Conservation (phyloP, 2,329 filamentous ascomycete species). For the Pyrenochaeta sp. region DNA sequence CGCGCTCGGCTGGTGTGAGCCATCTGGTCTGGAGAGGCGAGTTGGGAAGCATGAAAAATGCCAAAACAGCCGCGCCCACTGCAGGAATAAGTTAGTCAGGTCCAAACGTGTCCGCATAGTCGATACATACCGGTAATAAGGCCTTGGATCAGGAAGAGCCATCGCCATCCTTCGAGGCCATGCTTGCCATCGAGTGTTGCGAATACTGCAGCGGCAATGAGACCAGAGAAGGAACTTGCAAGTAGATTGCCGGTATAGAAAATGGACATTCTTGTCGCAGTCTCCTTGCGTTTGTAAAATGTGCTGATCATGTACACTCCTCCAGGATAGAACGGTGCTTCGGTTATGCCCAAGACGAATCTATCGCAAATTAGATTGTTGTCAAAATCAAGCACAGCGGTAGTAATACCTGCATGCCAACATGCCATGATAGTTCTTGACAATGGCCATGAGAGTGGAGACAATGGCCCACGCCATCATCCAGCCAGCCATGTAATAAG, state of each 20-base stretch:
- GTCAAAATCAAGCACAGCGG: background rate
- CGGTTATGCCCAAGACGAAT: conserved; percentile 37
- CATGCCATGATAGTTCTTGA: conserved; percentile 43
- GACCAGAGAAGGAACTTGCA: conserved; percentile 52
- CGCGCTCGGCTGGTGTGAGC: conserved; percentile 54
- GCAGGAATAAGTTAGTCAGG: background rate
- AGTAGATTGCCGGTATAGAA: conserved; percentile 52
- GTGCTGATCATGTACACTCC: conserved; percentile 45
- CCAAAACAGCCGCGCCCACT: conserved; percentile 13
- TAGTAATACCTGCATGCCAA: conserved; percentile 25
- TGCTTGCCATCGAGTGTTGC: conserved; percentile 48
- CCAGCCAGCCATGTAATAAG: conserved; percentile 42
- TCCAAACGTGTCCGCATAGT: background rate
- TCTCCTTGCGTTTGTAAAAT: conserved; percentile 49
- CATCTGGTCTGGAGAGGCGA: conserved; percentile 50
- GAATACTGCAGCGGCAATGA: conserved; percentile 50
- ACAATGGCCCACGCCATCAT: conserved; percentile 48
- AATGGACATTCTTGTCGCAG: conserved; percentile 41
- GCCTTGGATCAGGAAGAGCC: conserved; percentile 56
- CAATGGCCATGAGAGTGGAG: conserved; percentile 36
- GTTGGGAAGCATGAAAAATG: conserved; percentile 35
- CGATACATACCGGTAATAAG: conserved; percentile 31
- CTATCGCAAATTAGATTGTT: background rate
- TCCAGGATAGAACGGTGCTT: conserved; percentile 45
- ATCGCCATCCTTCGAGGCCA: conserved; percentile 54